Percentiles rank a stretch among this genome's conserved stretches.
Evolutionary conservation across 495 filamentous ascomycete species (phyloP).

Genomic region (Lasiosphaeria ovina): DNA sequence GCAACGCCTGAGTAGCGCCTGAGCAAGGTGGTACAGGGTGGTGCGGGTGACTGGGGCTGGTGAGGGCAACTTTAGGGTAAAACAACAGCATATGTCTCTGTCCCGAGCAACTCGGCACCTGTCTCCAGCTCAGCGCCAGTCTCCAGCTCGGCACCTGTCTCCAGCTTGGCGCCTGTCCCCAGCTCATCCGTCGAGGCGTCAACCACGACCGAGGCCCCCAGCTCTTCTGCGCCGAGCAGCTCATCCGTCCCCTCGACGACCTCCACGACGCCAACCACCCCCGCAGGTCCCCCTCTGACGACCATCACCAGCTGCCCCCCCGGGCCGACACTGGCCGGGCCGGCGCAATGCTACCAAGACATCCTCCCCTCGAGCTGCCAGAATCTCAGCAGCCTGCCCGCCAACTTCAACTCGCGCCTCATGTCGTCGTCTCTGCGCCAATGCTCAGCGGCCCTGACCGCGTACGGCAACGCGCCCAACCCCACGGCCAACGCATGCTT

Average conservation of each 20-base stretch:
- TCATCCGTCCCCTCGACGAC: neutral
- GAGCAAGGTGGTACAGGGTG: too few relatives aligned
- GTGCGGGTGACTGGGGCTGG: too few relatives aligned
- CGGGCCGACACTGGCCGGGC: neutral
- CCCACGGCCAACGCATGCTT: conserved; percentile 9
- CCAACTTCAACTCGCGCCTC: conserved; percentile 7
- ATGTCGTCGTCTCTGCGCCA: conserved; percentile 2
- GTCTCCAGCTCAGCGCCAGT: neutral
- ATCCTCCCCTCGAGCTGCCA: conserved; percentile 6
- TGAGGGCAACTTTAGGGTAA: too few relatives aligned
- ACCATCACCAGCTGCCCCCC: conserved; percentile 14
- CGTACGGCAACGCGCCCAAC: conserved; percentile 6
- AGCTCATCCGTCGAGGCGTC: conserved; percentile 1
- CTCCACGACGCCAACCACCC: conserved; percentile 2
- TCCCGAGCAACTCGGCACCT: neutral
- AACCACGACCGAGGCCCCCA: neutral
- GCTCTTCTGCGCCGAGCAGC: conserved; percentile 1
- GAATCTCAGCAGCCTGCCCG: conserved; percentile 4
- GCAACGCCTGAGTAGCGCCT: too few relatives aligned
- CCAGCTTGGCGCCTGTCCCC: neutral
- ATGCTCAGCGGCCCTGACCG: conserved; percentile 2
- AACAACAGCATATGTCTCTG: neutral
- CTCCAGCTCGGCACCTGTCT: neutral
- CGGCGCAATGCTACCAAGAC: conserved; percentile 4
- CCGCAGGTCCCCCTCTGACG: conserved; percentile 3